Evolutionary conservation across 83 land plant genomes (phyloP).

Genomic region (Picea mariana): DNA sequence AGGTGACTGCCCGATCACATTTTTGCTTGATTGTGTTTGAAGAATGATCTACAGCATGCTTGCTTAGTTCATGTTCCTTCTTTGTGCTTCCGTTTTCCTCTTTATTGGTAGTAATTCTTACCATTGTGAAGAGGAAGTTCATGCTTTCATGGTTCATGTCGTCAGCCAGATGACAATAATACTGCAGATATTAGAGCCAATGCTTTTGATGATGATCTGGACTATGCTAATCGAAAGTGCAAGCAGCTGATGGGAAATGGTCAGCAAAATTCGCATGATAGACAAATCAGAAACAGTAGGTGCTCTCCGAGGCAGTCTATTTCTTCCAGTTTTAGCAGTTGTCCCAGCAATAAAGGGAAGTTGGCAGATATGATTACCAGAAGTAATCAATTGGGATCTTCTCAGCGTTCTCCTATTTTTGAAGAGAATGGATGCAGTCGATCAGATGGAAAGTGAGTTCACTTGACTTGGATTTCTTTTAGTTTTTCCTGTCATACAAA

Average conservation of each 20-base stretch:
- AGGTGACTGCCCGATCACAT: neutral
- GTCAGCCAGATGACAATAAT: conserved; percentile 9
- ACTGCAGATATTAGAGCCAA: conserved; percentile 1
- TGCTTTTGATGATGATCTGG: conserved; percentile 11
- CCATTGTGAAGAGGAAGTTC: neutral
- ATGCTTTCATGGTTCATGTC: neutral
- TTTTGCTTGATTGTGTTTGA: neutral
- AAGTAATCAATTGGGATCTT: neutral
- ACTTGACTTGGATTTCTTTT: too few species aligned
- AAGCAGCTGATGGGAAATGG: neutral
- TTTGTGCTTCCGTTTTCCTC: neutral
- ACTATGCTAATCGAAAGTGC: neutral
- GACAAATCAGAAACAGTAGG: neutral
- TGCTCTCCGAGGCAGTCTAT: neutral
- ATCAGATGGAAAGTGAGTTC: too few species aligned
- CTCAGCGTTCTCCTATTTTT: neutral
- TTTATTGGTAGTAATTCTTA: neutral
- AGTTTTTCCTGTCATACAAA: too few species aligned
- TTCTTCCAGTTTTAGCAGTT: neutral
- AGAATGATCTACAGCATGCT: neutral
- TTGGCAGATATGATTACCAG: neutral
- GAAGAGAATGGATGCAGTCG: too few species aligned
- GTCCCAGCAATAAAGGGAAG: neutral
- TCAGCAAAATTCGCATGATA: neutral
- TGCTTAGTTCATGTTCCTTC: neutral